Evolutionary conservation across 2,329 filamentous ascomycete species (phyloP).

Genomic region (Cercospora zeina): DNA sequence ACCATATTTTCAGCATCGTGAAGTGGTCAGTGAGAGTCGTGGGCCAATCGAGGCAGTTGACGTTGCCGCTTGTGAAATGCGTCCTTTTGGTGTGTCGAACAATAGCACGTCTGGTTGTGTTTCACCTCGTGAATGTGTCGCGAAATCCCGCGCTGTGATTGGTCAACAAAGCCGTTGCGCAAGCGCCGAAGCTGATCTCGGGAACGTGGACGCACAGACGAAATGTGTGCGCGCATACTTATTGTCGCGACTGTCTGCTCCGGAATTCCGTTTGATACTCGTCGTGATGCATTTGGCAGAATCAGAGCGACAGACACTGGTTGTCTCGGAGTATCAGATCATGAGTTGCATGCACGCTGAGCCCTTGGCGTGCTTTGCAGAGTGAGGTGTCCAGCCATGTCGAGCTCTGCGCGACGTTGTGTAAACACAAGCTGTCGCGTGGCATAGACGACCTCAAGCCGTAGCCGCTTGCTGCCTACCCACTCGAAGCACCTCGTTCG

Average conservation of each 20-base stretch:
- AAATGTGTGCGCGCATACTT: slow-evolving; percentile 1
- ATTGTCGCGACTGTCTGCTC: not conserved
- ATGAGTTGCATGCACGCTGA: not conserved
- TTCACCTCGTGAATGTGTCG: slow-evolving; percentile 2
- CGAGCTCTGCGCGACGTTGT: not conserved
- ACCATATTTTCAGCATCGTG: slow-evolving; percentile 3
- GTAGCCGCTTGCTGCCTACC: not conserved
- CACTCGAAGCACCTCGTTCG: not conserved
- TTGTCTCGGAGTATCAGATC: not conserved
- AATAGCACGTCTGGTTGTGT: slow-evolving; percentile 18
- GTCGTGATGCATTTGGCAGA: not conserved
- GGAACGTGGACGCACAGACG: slow-evolving; percentile 9
- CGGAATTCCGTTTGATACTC: not conserved
- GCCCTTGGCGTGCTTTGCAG: not conserved
- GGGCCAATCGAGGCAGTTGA: slow-evolving; percentile 23
- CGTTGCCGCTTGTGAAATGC: slow-evolving; percentile 26
- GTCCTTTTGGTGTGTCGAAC: slow-evolving; percentile 23
- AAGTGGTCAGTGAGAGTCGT: slow-evolving; percentile 7
- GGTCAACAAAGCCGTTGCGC: not conserved
- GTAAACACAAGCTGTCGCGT: not conserved
- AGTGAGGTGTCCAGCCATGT: not conserved
- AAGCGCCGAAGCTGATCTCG: slow-evolving; percentile 8
- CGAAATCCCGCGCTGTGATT: slow-evolving; percentile 2
- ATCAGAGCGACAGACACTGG: not conserved
- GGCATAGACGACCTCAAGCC: not conserved